phyloP scores from a whole-genome alignment of 2,329 filamentous ascomycete genomes.

The Teratosphaeria destructans region DNA sequence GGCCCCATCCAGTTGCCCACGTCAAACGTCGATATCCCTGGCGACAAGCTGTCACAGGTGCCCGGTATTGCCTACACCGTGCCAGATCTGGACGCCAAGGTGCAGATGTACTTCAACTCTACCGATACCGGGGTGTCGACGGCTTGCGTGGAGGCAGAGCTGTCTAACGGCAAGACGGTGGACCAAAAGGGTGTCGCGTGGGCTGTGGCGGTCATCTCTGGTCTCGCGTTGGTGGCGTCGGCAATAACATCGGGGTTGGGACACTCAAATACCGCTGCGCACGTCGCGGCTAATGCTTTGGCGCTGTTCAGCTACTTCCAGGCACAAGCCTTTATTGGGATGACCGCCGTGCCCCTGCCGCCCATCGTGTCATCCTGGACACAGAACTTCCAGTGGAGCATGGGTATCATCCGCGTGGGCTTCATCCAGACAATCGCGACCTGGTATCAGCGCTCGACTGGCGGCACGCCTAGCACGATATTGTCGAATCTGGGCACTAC shows the following conservation, averaged over 20 bases:
- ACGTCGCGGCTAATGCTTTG: slow-evolving; percentile 85
- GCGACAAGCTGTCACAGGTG: slow-evolving; percentile 51
- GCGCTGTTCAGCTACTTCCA: slow-evolving; percentile 96
- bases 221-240: slow-evolving; percentile 71
- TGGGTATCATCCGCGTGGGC: slow-evolving; percentile 82
- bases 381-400: slow-evolving; percentile 96
- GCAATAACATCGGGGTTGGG: slow-evolving; percentile 83
- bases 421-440: slow-evolving; percentile 84
- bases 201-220: slow-evolving; percentile 79
- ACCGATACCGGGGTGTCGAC: slow-evolving; percentile 54
- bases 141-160: slow-evolving; percentile 75
- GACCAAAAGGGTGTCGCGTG: slow-evolving; percentile 82
- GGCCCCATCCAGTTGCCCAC: slow-evolving; percentile 60
- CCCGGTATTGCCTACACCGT: slow-evolving; percentile 80
- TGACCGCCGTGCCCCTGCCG: slow-evolving; percentile 69
- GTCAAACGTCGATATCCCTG: slow-evolving; percentile 48
- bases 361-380: slow-evolving; percentile 89
- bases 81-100: slow-evolving; percentile 79
- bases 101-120: slow-evolving; percentile 70
- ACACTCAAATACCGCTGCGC: slow-evolving; percentile 86
- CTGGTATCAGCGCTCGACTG: slow-evolving; percentile 92
- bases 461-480: slow-evolving; percentile 70
- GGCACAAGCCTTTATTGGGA: slow-evolving; percentile 80
- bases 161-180: slow-evolving; percentile 89
- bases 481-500: slow-evolving; percentile 63